A percentile compares a stretch with the other conserved stretches of the same genome.
Conservation (phyloP, 179 eudicot genomes). For the Silene noctiflora region DNA sequence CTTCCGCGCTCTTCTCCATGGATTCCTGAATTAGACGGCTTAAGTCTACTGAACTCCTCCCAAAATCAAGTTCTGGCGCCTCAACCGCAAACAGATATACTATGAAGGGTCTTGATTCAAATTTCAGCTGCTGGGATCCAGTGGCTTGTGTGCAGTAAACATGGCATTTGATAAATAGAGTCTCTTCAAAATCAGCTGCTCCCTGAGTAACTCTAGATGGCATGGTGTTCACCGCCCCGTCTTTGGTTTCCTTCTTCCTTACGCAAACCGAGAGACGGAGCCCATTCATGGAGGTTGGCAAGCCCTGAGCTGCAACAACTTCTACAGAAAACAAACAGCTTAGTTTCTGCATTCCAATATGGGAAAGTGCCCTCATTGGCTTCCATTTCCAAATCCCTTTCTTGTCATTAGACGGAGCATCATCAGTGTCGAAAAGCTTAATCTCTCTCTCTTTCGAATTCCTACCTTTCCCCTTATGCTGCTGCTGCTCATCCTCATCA, state of each 20-base stretch:
- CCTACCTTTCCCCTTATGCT: slow-evolving; percentile 14
- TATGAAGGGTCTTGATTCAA: slow-evolving; percentile 74
- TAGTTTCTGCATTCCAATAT: slow-evolving; percentile 84
- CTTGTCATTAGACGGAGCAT: slow-evolving; percentile 39
- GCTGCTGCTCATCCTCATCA: slow-evolving; percentile 21
- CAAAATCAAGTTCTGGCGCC: slow-evolving; percentile 82
- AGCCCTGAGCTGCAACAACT: slow-evolving; percentile 75
- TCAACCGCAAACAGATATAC: slow-evolving; percentile 78
- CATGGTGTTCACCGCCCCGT: slow-evolving; percentile 91
- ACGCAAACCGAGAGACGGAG: slow-evolving; percentile 82
- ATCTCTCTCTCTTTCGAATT: slow-evolving; percentile 17
- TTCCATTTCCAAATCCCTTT: slow-evolving; percentile 96
- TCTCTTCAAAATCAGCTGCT: slow-evolving; percentile 95
- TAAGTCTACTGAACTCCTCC: slow-evolving; percentile 66
- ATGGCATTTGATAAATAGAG: slow-evolving; percentile 71
- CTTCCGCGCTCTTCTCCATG: slow-evolving; percentile 59
- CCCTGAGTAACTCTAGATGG: slow-evolving; percentile 89
- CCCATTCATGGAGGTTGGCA: slow-evolving; percentile 91
- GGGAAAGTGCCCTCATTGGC: slow-evolving; percentile 82
- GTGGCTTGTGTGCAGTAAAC: slow-evolving; percentile 57
- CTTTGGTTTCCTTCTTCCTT: slow-evolving; percentile 80
- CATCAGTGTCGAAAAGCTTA: slow-evolving; percentile 34
- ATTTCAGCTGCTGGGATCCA: slow-evolving; percentile 46
- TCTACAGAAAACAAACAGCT: slow-evolving; percentile 89
- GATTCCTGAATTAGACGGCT: slow-evolving; percentile 76